Conservation (phyloP, 2,329 filamentous ascomycete species). For the Curvularia spicifera region DNA sequence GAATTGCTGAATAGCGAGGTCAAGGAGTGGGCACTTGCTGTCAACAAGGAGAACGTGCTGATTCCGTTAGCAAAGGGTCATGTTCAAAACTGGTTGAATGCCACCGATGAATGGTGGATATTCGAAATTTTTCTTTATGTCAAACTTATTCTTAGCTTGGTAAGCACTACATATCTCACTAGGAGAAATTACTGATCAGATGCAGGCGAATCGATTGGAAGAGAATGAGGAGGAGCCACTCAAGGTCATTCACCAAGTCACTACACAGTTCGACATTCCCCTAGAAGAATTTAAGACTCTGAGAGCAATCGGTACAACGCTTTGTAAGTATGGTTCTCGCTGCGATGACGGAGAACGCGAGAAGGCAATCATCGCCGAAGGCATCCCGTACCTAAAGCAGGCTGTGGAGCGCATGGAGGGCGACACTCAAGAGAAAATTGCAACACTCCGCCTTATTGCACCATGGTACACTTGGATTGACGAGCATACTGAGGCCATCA, state of each 20-base stretch:
- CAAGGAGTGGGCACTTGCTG: neutral
- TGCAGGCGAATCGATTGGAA: neutral
- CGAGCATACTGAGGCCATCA: neutral
- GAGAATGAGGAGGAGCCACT: neutral
- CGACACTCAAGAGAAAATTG: neutral
- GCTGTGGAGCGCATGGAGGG: neutral
- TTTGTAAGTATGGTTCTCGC: neutral
- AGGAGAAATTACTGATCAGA: neutral
- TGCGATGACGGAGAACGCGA: neutral
- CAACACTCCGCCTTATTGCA: neutral
- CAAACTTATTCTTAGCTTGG: neutral
- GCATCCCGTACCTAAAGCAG: neutral
- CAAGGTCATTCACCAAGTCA: neutral
- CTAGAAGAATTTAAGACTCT: neutral
- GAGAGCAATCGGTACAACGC: neutral
- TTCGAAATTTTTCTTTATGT: neutral
- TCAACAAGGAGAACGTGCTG: neutral
- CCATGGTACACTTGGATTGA: neutral
- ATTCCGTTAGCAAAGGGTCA: neutral
- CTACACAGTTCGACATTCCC: neutral
- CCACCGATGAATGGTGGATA: neutral
- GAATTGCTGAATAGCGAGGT: neutral
- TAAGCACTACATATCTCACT: neutral
- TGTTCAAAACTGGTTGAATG: conserved; percentile 6
- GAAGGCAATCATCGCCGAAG: neutral